These are phyloP conservation scores for Phytophthora tentaculata DNA, from an alignment of 352 stramenopile species.

Conservation along the genomic window DNA sequence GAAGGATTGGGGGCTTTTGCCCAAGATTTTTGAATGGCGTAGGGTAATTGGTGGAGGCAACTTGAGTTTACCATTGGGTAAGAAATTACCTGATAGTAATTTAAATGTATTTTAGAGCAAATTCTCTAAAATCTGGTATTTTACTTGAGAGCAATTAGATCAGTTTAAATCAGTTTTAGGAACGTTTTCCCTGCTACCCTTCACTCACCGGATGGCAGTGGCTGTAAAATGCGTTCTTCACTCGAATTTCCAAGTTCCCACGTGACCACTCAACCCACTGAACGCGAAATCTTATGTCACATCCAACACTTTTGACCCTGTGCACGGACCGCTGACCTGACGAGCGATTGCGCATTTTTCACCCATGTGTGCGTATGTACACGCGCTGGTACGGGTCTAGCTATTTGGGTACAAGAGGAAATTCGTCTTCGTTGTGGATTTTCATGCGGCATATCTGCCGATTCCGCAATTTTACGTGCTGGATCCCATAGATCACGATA, in stretches of 20 bases:
- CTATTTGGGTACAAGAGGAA: conserved; percentile 4
- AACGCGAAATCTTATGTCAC: neutral
- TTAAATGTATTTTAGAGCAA: no score
- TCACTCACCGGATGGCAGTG: neutral
- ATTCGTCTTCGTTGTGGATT: neutral
- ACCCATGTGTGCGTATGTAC: conserved; percentile 14
- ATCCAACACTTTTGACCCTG: neutral
- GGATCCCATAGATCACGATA: neutral
- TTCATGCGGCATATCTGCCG: neutral
- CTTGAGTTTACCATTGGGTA: no score
- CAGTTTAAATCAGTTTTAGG: no score
- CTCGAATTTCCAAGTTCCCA: neutral
- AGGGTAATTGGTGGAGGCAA: no score
- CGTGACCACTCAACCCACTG: neutral
- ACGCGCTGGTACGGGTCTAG: conserved; percentile 11
- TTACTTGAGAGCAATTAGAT: no score
- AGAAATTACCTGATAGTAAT: no score
- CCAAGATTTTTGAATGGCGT: no score
- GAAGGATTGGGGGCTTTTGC: no score
- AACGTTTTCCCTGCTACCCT: no score
- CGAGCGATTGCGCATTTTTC: neutral
- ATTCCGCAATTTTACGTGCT: conserved; percentile 4
- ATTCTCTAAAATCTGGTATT: no score
- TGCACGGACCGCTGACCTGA: neutral
- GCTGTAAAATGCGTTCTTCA: neutral